Evolutionary conservation across 345 rosid genomes (phyloP), one percentile per base, ranked within the genome.

Genomic region (Conringia planisiliqua): DNA sequence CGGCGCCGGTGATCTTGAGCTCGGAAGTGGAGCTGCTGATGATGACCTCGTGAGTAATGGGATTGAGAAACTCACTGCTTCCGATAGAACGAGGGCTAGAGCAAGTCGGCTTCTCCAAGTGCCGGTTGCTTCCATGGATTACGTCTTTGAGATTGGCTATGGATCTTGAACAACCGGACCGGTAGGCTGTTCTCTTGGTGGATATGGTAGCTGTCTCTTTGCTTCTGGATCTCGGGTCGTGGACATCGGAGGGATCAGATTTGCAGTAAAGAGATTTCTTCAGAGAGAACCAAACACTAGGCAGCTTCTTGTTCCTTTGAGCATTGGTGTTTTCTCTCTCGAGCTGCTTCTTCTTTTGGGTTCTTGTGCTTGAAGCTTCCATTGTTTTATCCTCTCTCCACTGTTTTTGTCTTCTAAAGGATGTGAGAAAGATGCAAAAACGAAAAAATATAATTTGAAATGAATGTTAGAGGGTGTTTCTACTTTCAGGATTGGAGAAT

Each of bases 41-140:
- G 60, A 94, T 85, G 22, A 94, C 97, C 66, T 94, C 98, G 76
- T 94, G 98, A 73, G 96, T 86, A 32, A 94, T 87, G 62, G 98
- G 98, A 81, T 94, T 94, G 30, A 91, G 91, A 75, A 94, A 91
- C 88, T 94, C 98, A 80, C 89, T 91, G 89, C 98, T 94, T 39
- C 98, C 98, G 7, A 94, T 90, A 60, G 98, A 94, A 79, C 98
- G 87, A 63, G 98, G 98, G 62, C 98, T 94, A 66, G 96, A 94
- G 62, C 93, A 88, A n/a, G 93, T 85, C n/a, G 98, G 97, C 73
- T 82, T 90, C 72, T 91, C 97, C 29, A 85, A 52, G 57, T 91
- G 95, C 11, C 88, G 88, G 82, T 94, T 87, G 88, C 88, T 88
- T 60, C 98, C 97, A 75, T 94, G 91, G 62, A 94, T 94, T 13